Percentiles rank a stretch among this genome's conserved stretches.
phyloP scores from a whole-genome alignment of 2,329 filamentous ascomycete genomes.

The Blastomyces silverae region DNA sequence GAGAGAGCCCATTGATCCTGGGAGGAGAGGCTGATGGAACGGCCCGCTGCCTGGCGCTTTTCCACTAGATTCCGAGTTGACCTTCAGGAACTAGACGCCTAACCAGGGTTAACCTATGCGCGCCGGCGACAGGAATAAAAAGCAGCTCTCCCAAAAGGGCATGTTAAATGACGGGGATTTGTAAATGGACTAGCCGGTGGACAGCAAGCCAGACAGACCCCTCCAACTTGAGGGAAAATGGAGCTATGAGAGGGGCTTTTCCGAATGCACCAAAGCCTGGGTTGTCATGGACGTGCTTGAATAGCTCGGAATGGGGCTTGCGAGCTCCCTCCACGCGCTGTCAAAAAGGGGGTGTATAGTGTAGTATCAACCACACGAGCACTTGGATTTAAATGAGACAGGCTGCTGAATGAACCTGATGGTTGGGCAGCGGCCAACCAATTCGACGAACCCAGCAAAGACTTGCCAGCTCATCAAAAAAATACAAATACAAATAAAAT shows the following conservation, averaged over 20 bases:
- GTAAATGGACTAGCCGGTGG: conserved; percentile 17
- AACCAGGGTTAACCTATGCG: conserved; percentile 14
- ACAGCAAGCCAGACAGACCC: conserved; percentile 12
- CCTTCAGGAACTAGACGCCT: conserved; percentile 17
- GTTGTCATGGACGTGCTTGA: conserved; percentile 11
- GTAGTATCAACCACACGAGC: conserved; percentile 3
- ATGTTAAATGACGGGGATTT: conserved; percentile 8
- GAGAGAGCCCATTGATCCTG: conserved; percentile 36
- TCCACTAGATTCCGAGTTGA: conserved; percentile 30
- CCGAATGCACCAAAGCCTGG: conserved; percentile 3
- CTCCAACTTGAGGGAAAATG: conserved; percentile 10
- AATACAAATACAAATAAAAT: conserved; percentile 16
- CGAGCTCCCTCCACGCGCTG: conserved; percentile 3
- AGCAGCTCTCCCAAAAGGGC: conserved; percentile 19
- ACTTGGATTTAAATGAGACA: background rate
- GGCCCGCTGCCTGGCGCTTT: conserved; percentile 37
- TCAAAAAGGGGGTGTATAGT: background rate
- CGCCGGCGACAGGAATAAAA: conserved; percentile 1
- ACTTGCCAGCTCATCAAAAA: conserved; percentile 26
- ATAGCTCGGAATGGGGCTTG: conserved; percentile 8
- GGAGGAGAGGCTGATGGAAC: conserved; percentile 37
- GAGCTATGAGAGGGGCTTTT: conserved; percentile 10
- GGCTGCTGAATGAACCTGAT: conserved; percentile 11
- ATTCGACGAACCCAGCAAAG: conserved; percentile 33
- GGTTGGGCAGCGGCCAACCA: conserved; percentile 28